Base-by-base conservation (phyloP, 352 stramenopile species). In the Phytophthora sp. region DNA sequence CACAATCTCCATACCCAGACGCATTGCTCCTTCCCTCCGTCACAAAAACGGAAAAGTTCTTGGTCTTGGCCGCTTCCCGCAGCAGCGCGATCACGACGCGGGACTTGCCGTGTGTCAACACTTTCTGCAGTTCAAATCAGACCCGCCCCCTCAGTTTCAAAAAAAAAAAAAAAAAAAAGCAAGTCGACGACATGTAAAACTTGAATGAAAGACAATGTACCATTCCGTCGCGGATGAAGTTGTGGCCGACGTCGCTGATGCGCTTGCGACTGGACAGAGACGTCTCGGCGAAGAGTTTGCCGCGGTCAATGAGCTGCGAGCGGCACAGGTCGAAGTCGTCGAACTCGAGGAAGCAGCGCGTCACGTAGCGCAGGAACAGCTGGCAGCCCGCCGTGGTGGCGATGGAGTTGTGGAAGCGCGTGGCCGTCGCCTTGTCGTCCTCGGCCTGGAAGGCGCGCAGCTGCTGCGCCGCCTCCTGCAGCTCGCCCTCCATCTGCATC, bases 211-310 rank as follows among this genome's bases (percentile, higher is more conserved):
- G 18, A 38, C 17, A 17, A 10, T 23, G 54, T 57, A 95, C 90
- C 72, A 94, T 92, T 60, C 94, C 94, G 54, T 98, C 94, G 34
- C 94, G 83, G 37, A 99, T 93, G 66, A 99, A 99, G 63, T 89
- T 94, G 66, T 97, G 83, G 24, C 94, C 96, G 9, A 98, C 78
- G 37, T 91, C 76, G 17, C 92, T 92, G 69, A 99, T 99, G 43
- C 88, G 84, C 79, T 98, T 89, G 21, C 97, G 84, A 45, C 93
- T 97, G 20, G 81, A 89, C 11, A 98, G 74, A 41, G 88, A 97
- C 53, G 97, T 98, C 66, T 92, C 89, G 7, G 92, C 91, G 75
- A 99, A 99, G 27, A 91, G 77, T 69, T 98, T 88, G 26, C 95
- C 96, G 26, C 95, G 82, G 61, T 97, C 84, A 42, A 98, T 87